phyloP scores from a whole-genome alignment of 148 eudicot species.

The Vaccinium macrocarpon region DNA sequence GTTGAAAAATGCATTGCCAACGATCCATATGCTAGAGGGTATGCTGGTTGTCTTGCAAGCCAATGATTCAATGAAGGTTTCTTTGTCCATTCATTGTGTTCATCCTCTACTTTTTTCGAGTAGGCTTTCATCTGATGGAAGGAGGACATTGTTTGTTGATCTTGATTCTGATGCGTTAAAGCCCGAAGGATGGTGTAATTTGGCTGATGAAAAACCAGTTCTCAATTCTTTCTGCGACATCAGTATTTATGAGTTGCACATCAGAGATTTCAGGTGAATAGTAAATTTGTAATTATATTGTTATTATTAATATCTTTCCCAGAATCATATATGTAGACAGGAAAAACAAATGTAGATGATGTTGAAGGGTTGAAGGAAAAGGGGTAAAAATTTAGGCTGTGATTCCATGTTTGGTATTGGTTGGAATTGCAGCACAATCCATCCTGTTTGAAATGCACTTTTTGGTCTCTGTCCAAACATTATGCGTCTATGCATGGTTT shows the following conservation, averaged over 20 bases:
- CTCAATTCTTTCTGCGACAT: constrained; percentile 73
- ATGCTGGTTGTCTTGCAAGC: constrained; percentile 25
- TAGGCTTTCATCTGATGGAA: constrained; percentile 81
- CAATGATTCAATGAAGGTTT: not conserved
- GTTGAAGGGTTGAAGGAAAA: not conserved
- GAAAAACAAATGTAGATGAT: not conserved
- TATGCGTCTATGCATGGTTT: not conserved
- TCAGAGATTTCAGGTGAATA: constrained; percentile 91
- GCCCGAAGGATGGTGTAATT: constrained; percentile 87
- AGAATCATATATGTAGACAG: not conserved
- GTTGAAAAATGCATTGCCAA: constrained; percentile 76
- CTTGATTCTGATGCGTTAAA: constrained; percentile 62
- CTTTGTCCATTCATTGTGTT: constrained; percentile 1
- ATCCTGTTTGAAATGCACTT: not conserved
- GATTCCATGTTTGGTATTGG: not conserved
- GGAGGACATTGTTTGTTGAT: constrained; percentile 72
- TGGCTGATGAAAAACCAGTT: constrained; percentile 69
- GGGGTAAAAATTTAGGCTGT: not conserved
- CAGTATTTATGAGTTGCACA: constrained; percentile 92
- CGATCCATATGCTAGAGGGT: constrained; percentile 99
- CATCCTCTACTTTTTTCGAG: constrained; percentile 16
- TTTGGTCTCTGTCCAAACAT: no score
- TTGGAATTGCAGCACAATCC: not conserved
- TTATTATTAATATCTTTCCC: not conserved
- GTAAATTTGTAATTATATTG: not conserved